phyloP scores from a whole-genome alignment of 1,284 basidiomycete genomes.

The Cystobasidium slooffiae region DNA sequence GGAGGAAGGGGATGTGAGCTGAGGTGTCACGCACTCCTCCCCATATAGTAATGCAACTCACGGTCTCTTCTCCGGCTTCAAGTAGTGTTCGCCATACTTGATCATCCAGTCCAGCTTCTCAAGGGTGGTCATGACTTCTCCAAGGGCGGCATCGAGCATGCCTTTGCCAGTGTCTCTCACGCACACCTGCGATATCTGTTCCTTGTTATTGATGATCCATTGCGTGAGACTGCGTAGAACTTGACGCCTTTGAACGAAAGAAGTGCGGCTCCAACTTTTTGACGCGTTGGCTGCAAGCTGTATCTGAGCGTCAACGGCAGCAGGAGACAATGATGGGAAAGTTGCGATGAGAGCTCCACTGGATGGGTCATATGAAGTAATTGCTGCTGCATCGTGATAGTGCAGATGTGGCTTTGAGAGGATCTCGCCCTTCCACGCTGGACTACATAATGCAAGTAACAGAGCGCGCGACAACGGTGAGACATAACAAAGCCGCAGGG shows the following conservation, averaged over 20 bases:
- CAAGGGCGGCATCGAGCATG: slow-evolving; percentile 81
- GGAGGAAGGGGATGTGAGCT: too few species aligned
- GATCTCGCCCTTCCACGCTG: slow-evolving; percentile 28
- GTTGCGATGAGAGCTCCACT: slow-evolving; percentile 57
- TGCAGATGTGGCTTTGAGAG: slow-evolving; percentile 21
- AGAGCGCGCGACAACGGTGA: not conserved
- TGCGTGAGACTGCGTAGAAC: slow-evolving; percentile 82
- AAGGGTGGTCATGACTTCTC: slow-evolving; percentile 84
- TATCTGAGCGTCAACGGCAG: slow-evolving; percentile 74
- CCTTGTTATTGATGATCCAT: slow-evolving; percentile 88
- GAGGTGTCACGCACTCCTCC: too few species aligned
- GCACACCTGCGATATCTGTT: slow-evolving; percentile 82
- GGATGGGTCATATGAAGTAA: slow-evolving; percentile 40
- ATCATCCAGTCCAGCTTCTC: slow-evolving; percentile 76
- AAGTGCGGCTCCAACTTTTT: slow-evolving; percentile 69
- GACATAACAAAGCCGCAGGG: not conserved
- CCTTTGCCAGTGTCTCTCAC: slow-evolving; percentile 97
- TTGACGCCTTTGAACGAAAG: slow-evolving; percentile 75
- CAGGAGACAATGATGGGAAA: slow-evolving; percentile 68
- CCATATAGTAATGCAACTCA: too few species aligned
- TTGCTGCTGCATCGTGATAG: slow-evolving; percentile 4
- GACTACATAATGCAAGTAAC: slow-evolving; percentile 17
- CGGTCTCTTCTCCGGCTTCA: slow-evolving; percentile 71
- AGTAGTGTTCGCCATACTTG: slow-evolving; percentile 73
- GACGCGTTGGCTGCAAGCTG: slow-evolving; percentile 70